Conservation (phyloP, 352 stramenopile genomes). For the Phytopythium montanum region DNA sequence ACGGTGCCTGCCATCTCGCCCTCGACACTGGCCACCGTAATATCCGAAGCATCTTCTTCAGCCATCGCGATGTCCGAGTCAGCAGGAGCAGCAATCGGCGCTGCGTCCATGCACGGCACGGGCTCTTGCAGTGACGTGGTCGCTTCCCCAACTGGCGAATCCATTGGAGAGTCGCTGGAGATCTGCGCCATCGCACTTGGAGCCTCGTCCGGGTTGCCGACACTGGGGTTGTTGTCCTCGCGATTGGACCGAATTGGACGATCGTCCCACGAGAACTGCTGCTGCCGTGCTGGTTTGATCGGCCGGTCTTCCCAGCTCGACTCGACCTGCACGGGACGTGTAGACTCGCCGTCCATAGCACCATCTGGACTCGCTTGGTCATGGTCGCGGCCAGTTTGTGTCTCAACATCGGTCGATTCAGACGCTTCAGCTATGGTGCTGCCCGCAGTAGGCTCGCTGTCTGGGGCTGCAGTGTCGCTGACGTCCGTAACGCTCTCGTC, state of each 20-base stretch:
- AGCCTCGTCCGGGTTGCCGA: neutral
- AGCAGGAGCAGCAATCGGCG: neutral
- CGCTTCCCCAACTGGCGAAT: neutral
- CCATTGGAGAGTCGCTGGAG: neutral
- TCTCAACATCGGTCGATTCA: neutral
- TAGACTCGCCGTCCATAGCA: neutral
- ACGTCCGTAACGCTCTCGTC: neutral
- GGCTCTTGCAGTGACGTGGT: neutral
- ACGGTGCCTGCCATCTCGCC: neutral
- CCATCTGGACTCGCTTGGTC: neutral
- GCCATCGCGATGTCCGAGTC: neutral
- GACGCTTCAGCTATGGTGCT: neutral
- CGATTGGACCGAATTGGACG: constrained; percentile 8
- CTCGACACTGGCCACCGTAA: neutral
- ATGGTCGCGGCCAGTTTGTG: neutral
- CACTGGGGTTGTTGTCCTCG: neutral
- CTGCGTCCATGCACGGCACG: neutral
- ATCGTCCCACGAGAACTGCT: constrained; percentile 12
- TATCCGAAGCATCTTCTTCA: neutral
- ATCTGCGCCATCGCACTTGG: neutral
- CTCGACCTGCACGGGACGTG: neutral
- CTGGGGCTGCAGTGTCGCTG: neutral
- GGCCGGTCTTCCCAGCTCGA: constrained; percentile 16
- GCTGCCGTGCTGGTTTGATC: neutral
- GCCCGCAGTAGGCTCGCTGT: neutral